A percentile compares a stretch with the other conserved stretches of the same genome.
Conservation (phyloP, 176 grass and related monocot species). For the Rhipidocladum racemiflorum region DNA sequence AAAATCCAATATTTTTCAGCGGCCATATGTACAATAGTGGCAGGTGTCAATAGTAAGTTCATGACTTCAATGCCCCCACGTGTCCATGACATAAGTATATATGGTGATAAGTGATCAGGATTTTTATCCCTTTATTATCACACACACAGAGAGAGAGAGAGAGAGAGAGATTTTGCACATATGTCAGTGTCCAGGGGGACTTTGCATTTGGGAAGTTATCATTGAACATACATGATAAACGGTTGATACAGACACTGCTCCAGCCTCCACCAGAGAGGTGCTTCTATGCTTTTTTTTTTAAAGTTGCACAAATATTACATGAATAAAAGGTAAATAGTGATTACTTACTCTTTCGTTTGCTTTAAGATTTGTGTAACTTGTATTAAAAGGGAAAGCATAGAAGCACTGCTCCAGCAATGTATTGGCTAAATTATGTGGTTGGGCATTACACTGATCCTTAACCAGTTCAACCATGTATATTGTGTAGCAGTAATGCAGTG, state of each 20-base stretch:
- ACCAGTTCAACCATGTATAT: background rate
- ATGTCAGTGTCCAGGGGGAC: background rate
- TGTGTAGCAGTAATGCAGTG: background rate
- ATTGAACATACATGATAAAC: background rate
- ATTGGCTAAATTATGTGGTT: background rate
- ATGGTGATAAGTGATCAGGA: background rate
- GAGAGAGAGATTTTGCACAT: background rate
- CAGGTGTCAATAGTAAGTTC: background rate
- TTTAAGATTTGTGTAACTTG: no score
- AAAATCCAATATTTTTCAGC: background rate
- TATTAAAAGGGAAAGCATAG: no score
- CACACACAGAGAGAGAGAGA: background rate
- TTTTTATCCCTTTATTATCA: background rate
- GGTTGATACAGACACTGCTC: background rate
- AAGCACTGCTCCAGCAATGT: no score
- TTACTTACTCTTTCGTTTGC: no score
- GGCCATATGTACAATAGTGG: background rate
- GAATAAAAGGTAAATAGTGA: no score
- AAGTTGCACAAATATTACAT: no score
- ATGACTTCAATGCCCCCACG: background rate
- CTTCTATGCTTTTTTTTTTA: no score
- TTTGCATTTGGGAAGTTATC: background rate
- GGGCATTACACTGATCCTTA: background rate
- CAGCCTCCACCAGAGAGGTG: no score
- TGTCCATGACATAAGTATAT: background rate